Evolutionary conservation across 805 yeast species (phyloP), one percentile per base, ranked within the genome.

Genomic region (Candida ascalaphidarum): DNA sequence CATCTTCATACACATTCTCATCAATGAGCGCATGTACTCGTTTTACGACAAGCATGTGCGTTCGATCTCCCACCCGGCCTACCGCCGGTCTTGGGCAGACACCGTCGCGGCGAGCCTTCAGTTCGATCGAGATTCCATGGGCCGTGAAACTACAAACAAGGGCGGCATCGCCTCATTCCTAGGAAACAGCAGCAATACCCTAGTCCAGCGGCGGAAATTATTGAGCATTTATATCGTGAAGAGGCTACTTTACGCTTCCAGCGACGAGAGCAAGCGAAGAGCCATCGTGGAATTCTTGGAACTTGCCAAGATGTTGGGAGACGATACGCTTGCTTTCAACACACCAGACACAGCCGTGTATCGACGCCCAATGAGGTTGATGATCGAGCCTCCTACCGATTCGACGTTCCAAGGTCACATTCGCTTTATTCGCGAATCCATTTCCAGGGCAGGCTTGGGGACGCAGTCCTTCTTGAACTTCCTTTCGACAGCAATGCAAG

Each of bases 21-120:
- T 56, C 29, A 56, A 56, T 28, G 36, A 42, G 7, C 41, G 44
- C 21, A 44, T 44, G 18, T 54, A 41, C 32, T 29, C 33, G 7
- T 22, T 44, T 5, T 58, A 57, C 32, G 34, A 31, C 23, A 18
- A 20, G 6, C 14, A 37, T 11, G 35, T 52, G 11, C 26, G 27
- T 8, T 53, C 55, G 5, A 23, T 48, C n/a, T 35, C 36, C 21
- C 22, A 15, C n/a, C 19, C 18, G 21, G 25, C 14, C 14, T 22
- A 16, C 0, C 27, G 29, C 4, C 19, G 11, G 10, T 26, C 44
- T 8, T 50, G 55, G 53, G 41, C 47, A 8, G 58, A 54, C 27
- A 30, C 31, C 3, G 35, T 49, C 17, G 46, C 44, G 27, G 30
- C 39, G 3, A 49, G 58, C 1, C 32, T 50, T 15, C 50, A 47